Conservation (phyloP, 495 filamentous ascomycete species). For the Aspergillus asperescens region DNA sequence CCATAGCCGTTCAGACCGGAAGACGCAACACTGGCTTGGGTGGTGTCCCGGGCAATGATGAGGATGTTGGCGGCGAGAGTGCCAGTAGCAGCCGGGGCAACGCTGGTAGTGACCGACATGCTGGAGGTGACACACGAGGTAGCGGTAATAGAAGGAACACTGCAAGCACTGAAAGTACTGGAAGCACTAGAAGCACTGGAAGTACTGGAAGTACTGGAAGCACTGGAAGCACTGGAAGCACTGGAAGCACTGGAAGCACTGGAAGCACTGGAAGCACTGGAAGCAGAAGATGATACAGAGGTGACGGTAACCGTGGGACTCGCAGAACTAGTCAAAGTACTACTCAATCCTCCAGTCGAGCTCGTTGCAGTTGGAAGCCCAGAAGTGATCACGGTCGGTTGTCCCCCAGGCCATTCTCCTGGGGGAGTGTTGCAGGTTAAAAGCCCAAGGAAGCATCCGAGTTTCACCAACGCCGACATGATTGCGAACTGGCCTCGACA, state of each 20-base stretch:
- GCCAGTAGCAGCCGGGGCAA: slow-evolving; percentile 17
- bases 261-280: background rate
- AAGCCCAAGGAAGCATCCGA: slow-evolving; percentile 33
- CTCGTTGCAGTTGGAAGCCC: slow-evolving; percentile 3
- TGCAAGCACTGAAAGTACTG: background rate
- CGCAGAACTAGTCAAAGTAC: background rate
- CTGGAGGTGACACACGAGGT: slow-evolving; percentile 15
- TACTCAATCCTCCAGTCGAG: background rate
- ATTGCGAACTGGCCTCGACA: slow-evolving; percentile 23
- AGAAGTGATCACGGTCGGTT: slow-evolving; percentile 24
- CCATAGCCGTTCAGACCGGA: slow-evolving; percentile 57
- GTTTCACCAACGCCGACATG: slow-evolving; percentile 17
- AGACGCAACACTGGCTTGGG: slow-evolving; percentile 41
- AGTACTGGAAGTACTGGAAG: background rate
- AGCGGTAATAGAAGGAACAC: slow-evolving; percentile 8
- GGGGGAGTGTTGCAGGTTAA: slow-evolving; percentile 38
- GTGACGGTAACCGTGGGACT: background rate
- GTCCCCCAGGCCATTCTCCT: slow-evolving; percentile 27
- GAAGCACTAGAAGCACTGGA: slow-evolving; percentile 8
- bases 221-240: slow-evolving; percentile 17
- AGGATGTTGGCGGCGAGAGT: slow-evolving; percentile 47
- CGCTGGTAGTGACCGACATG: slow-evolving; percentile 13
- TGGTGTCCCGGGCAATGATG: slow-evolving; percentile 50
- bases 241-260: background rate
- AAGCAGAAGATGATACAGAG: slow-evolving; percentile 2